A percentile compares a stretch with the other conserved stretches of the same genome.
Evolutionary conservation across 2,329 filamentous ascomycete genomes (phyloP).

Genomic region (Aureobasidium sp.): DNA sequence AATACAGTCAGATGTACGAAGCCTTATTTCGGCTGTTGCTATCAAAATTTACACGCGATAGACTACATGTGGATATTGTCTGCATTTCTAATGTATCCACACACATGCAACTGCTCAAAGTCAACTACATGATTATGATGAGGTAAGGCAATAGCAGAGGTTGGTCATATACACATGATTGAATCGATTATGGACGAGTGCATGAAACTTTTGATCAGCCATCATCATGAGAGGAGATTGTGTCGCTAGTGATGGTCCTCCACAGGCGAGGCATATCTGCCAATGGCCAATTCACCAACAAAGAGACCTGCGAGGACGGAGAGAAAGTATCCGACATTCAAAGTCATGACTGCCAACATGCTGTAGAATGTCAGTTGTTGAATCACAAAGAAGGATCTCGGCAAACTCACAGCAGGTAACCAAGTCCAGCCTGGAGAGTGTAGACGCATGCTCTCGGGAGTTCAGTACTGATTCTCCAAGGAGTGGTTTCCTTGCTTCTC

Average conservation of each 20-base stretch:
- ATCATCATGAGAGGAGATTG: neutral
- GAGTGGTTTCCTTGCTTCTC: constrained; percentile 49
- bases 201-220: neutral
- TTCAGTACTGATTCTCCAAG: constrained; percentile 78
- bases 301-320: constrained; percentile 75
- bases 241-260: constrained; percentile 8
- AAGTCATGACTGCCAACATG: constrained; percentile 88
- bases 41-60: too few species aligned
- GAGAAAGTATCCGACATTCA: constrained; percentile 79
- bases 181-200: neutral
- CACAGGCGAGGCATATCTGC: constrained; percentile 54
- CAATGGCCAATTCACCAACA: constrained; percentile 74
- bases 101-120: neutral
- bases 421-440: constrained; percentile 65
- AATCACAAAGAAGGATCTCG: constrained; percentile 19
- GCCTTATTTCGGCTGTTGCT: neutral
- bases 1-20: neutral
- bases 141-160: neutral
- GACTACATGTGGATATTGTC: neutral
- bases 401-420: constrained; percentile 72
- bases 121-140: neutral
- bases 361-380: constrained; percentile 39
- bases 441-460: constrained; percentile 64
- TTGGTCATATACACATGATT: constrained; percentile 1
- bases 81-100: too few species aligned